These are phyloP conservation scores for Tetradesmus obliquus DNA, from an alignment of 139 green algal species.

Conservation along the genomic window DNA sequence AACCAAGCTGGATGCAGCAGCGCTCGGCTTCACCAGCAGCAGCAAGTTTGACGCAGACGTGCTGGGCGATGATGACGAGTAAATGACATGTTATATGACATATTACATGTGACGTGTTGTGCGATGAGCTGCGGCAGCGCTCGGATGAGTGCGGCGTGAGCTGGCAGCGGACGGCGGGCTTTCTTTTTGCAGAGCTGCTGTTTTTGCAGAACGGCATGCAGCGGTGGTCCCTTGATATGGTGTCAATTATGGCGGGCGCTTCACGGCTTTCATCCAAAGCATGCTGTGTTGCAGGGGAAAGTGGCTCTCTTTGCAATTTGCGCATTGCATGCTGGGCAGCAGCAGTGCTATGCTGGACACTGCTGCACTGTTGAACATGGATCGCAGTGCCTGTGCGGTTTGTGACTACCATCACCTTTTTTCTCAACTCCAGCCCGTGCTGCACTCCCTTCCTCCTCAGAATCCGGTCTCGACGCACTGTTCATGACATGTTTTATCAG, in stretches of 20 bases:
- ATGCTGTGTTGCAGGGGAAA: neutral
- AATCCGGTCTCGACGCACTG: neutral
- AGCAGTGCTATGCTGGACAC: neutral
- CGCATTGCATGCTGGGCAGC: neutral
- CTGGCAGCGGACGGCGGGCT: neutral
- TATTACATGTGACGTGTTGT: neutral
- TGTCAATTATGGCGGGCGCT: too few relatives aligned
- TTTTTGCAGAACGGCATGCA: neutral
- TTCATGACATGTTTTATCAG: neutral
- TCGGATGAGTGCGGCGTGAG: too few relatives aligned
- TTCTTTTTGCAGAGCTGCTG: neutral
- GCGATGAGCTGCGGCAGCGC: neutral
- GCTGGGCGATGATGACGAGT: conserved; percentile 28
- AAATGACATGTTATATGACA: neutral
- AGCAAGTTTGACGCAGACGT: conserved; percentile 9
- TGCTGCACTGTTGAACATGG: neutral
- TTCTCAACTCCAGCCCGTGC: too few relatives aligned
- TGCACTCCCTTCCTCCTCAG: too few relatives aligned
- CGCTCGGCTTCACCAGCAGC: conserved; percentile 31
- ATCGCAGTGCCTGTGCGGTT: neutral
- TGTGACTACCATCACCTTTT: neutral
- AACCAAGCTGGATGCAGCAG: conserved; percentile 19
- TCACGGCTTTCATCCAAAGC: neutral
- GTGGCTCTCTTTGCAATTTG: neutral
- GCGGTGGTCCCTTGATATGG: too few relatives aligned